These are phyloP conservation scores for Colletotrichum viniferum DNA, from an alignment of 2,329 filamentous ascomycete species.

Conservation along the genomic window DNA sequence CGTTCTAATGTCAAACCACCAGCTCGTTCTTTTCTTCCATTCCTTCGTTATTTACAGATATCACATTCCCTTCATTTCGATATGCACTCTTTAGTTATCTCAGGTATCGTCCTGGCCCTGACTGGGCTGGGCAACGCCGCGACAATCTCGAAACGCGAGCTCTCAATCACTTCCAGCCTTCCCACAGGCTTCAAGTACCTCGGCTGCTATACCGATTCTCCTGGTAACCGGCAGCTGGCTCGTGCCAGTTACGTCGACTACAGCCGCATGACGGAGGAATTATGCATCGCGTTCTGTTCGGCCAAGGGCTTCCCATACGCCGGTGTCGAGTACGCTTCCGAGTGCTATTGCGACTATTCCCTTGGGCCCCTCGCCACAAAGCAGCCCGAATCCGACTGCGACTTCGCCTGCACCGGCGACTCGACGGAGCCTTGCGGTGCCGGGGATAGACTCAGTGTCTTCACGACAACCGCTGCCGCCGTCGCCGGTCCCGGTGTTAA, in stretches of 20 bases:
- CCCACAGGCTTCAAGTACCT: neutral
- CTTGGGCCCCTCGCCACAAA: too few species aligned
- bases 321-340: constrained; percentile 54
- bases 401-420: too few species aligned
- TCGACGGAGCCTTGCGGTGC: too few species aligned
- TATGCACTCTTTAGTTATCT: fast-evolving
- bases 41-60: neutral
- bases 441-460: too few species aligned
- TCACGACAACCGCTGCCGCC: too few species aligned
- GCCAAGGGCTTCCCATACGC: constrained; percentile 36
- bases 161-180: neutral
- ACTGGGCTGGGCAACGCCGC: neutral
- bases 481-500: too few species aligned
- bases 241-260: neutral
- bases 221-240: neutral
- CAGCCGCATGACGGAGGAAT: neutral
- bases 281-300: neutral
- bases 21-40: neutral
- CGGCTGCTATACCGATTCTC: neutral
- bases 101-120: neutral
- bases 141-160: neutral
- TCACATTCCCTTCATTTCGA: neutral
- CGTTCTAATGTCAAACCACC: neutral
- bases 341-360: constrained; percentile 48
- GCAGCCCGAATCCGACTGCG: too few species aligned